Evolutionary conservation across 768 basidiomycete genomes (phyloP), one percentile per base, ranked within the genome.

Genomic region (Strobilomyces echinocephalus): DNA sequence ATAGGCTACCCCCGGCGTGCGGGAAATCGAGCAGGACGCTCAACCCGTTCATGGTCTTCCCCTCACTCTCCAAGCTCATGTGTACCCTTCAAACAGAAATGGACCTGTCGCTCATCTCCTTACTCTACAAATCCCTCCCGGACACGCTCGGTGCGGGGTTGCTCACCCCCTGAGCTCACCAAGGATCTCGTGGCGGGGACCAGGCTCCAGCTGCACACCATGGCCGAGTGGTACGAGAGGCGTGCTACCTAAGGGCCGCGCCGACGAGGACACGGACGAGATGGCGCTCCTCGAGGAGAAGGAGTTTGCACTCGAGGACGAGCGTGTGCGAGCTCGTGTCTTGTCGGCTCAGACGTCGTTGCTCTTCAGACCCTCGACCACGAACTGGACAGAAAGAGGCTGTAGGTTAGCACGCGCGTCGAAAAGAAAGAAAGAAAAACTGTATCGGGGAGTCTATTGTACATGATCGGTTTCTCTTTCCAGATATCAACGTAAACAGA

Each of bases 241-340:
- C 77, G 89, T 75, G 16, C 69, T 68, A 12, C 60, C 65, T n/a
- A 18, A 47, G 50, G 10, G 69, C 65, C 49, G 50, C 63, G 42
- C 20, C 42, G 73, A 74, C 51, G 79, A 82, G 50, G 86, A 89
- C 47, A 72, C 73, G 53, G 87, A 90, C 56, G 88, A 91, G 57
- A 69, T 88, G 59, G 79, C 79, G 66, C 65, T 90, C 50, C 63
- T 88, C 36, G 87, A 91, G 67, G 88, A 92, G 74, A 84, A 90
- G 66, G 88, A 88, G 52, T 89, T 86, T 62, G 85, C 83, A 59
- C 65, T 90, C 58, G 88, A 90, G 65, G 89, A 90, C 81, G 50
- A 83, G 87, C 64, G 85, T 91, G 34, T 76, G 81, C 59, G 88
- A 88, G 46, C 69, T 91, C 43, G 87, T 84, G 2, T 68, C n/a